Base-by-base conservation (phyloP, 1,139 yeast species). In the Pneumocystis canis region DNA sequence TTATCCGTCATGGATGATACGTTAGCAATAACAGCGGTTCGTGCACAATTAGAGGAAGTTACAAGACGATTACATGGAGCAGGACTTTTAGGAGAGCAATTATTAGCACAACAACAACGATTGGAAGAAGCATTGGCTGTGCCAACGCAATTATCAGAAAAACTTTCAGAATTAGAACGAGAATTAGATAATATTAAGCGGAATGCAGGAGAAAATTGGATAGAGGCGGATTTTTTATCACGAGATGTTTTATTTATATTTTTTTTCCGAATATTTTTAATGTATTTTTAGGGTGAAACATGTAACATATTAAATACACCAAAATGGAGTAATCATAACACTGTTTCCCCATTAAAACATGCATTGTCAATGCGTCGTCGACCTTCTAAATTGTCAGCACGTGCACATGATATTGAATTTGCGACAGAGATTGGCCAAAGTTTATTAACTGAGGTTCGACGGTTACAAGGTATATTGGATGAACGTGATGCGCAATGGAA, bases 391-490 rank as follows among this genome's bases (percentile, higher is more conserved):
- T 6, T 14, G 16, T 7, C 30, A 25, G 14, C 54, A 16, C 61
- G 68, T 9, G 47, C 64, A 2, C 66, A 83, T 69, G 92, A 88
- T 67, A 82, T 87, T 76, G 83, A 84, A 69, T 89, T 89, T 72
- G 88, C 87, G 4, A 86, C 89, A 63, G 94, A 89, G 1, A 76
- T 89, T 66, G 86, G 94, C 73, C 95, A 89, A 70, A 85, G 84
- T 63, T 76, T 89, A 65, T 78, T 89, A 35, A 77, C 80, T 33
- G 95, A 89, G 74, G 88, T 96, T 70, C 81, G 97, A 67, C 78
- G 85, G 66, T 78, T 89, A 64, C 87, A 84, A 63, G 84, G 85
- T 7, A 69, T 69, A 40, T 58, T 68, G 2, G 30, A 61, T 2
- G 71, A 69, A 39, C 85, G 84, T 70, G 82, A 80, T 63, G 78